Evolutionary conservation across 148 eudicot species (phyloP).

Genomic region (Bassia scoparia): DNA sequence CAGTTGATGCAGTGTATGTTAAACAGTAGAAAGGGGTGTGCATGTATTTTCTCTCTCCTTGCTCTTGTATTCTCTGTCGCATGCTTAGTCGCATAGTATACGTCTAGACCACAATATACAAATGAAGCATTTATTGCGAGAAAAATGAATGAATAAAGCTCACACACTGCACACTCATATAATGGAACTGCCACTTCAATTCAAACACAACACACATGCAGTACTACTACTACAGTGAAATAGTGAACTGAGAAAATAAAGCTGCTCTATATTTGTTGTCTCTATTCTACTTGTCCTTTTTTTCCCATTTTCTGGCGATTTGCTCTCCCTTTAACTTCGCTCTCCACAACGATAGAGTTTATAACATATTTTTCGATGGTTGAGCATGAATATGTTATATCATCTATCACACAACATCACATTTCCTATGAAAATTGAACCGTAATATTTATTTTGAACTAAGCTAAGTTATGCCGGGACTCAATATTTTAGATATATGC

Average conservation of each 20-base stretch:
- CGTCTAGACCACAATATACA: background rate
- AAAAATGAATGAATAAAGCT: background rate
- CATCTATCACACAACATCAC: too few species aligned
- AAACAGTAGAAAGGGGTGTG: background rate
- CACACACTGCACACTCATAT: background rate
- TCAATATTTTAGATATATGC: too few species aligned
- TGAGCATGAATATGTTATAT: too few species aligned
- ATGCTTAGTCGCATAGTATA: background rate
- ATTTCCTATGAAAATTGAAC: too few species aligned
- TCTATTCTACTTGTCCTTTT: background rate
- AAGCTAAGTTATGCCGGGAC: too few species aligned
- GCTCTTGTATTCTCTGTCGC: background rate
- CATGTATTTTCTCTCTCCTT: background rate
- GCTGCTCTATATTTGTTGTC: background rate
- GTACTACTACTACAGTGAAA: too few species aligned
- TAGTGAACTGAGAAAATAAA: background rate
- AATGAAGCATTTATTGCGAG: background rate
- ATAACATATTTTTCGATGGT: too few species aligned
- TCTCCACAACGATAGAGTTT: too few species aligned
- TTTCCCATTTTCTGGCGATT: conserved; percentile 1
- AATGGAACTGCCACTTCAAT: background rate
- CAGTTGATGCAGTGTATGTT: background rate
- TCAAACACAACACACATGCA: too few species aligned
- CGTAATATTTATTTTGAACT: too few species aligned
- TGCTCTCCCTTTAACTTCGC: too few species aligned